Evolutionary conservation across 148 eudicot genomes (phyloP).

Genomic region (Vaccinium myrtillus): DNA sequence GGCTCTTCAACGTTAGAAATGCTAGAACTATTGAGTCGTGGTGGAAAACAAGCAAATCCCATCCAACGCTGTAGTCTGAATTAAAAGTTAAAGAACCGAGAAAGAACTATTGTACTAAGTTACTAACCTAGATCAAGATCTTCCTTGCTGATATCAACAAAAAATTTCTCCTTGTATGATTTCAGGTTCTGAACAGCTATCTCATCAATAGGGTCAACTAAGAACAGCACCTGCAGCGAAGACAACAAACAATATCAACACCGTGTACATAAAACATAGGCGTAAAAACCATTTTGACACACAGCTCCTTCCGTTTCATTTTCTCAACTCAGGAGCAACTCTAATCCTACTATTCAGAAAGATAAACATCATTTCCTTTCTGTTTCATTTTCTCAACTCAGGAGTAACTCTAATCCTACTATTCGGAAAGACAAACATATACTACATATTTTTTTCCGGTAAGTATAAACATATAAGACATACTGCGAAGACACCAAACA

Average conservation of each 20-base stretch:
- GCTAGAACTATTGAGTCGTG: not conserved
- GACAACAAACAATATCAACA: conserved; percentile 12
- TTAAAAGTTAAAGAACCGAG: not conserved
- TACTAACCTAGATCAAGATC: conserved; percentile 87
- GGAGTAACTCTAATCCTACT: not conserved
- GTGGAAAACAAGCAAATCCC: not conserved
- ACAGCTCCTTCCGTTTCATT: not conserved
- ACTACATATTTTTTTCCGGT: no score
- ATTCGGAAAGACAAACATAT: not conserved
- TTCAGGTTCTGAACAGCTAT: conserved; percentile 82
- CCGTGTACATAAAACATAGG: not conserved
- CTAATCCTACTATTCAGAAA: not conserved
- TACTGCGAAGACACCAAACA: no score
- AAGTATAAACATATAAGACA: no score
- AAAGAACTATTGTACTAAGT: conserved; percentile 2
- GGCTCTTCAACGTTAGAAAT: not conserved
- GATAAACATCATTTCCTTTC: not conserved
- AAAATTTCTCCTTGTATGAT: conserved; percentile 78
- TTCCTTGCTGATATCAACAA: conserved; percentile 93
- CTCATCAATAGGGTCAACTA: conserved; percentile 98
- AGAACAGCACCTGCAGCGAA: conserved; percentile 66
- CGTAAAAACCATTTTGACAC: not conserved
- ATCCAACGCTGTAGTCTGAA: not conserved
- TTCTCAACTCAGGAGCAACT: not conserved
- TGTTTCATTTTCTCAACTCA: not conserved